A percentile compares a stretch with the other conserved stretches of the same genome.
Conservation (phyloP, 1,139 yeast species). For the Geotrichum reessii region DNA sequence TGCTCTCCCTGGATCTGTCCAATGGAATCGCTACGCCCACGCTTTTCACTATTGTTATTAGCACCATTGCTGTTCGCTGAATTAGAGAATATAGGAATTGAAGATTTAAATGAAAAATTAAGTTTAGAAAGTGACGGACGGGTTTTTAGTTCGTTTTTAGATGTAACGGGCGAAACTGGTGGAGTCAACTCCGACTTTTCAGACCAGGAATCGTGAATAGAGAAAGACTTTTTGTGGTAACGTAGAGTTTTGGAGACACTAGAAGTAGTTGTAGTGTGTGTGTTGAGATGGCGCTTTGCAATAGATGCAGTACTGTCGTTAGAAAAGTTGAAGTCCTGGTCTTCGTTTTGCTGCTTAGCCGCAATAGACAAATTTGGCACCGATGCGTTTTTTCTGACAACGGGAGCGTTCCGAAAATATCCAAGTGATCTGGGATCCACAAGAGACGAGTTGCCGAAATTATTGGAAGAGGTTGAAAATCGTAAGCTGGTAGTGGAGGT, state of each 20-base stretch:
- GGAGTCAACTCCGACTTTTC: slow-evolving; percentile 1
- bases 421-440: slow-evolving; percentile 16
- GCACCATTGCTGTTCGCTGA: background rate
- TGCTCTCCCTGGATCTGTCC: background rate
- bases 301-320: slow-evolving; percentile 3
- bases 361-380: slow-evolving; percentile 13
- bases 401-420: slow-evolving; percentile 12
- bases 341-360: background rate
- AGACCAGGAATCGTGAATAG: slow-evolving; percentile 7
- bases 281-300: background rate
- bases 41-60: background rate
- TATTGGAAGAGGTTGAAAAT: background rate
- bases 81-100: background rate
- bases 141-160: background rate
- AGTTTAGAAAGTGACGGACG: background rate
- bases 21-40: background rate
- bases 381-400: slow-evolving; percentile 12
- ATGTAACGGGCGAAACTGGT: slow-evolving; percentile 2
- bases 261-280: background rate
- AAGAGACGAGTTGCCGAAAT: background rate
- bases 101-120: background rate
- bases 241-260: slow-evolving; percentile 3
- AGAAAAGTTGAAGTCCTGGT: slow-evolving; percentile 3
- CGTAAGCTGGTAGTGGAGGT: background rate
- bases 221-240: slow-evolving; percentile 12